Evolutionary conservation across 495 filamentous ascomycete species (phyloP).

Genomic region (Neurospora tetraspora): DNA sequence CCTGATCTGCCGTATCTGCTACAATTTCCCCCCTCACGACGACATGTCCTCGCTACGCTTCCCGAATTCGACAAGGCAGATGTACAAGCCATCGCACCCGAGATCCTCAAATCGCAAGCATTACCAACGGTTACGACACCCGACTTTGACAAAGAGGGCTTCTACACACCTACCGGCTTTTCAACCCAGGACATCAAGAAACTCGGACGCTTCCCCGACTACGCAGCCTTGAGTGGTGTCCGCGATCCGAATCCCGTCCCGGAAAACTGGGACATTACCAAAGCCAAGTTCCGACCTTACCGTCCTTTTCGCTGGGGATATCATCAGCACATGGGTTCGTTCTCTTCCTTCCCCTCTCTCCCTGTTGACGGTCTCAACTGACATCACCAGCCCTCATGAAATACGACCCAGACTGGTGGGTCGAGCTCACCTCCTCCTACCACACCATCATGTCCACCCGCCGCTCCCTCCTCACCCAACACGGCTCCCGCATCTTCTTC

Average conservation of each 20-base stretch:
- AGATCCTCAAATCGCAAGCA: slow-evolving; percentile 5
- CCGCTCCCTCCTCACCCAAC: slow-evolving; percentile 51
- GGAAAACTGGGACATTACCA: slow-evolving; percentile 52
- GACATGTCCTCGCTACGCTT: slow-evolving; percentile 30
- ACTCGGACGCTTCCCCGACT: slow-evolving; percentile 77
- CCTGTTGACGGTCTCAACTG: neutral
- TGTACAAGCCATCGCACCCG: neutral
- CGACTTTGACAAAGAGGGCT: slow-evolving; percentile 4
- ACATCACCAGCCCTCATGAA: slow-evolving; percentile 57
- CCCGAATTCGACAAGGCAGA: slow-evolving; percentile 8
- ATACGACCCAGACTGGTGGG: slow-evolving; percentile 81
- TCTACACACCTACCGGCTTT: slow-evolving; percentile 30
- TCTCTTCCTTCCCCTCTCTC: neutral
- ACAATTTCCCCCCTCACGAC: slow-evolving; percentile 19
- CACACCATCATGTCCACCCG: slow-evolving; percentile 59
- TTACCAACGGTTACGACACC: slow-evolving; percentile 9
- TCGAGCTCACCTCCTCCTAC: slow-evolving; percentile 79
- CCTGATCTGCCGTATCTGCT: slow-evolving; percentile 4
- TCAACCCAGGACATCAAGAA: slow-evolving; percentile 61
- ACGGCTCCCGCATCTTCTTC: slow-evolving; percentile 57
- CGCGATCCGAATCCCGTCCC: slow-evolving; percentile 58
- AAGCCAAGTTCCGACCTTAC: slow-evolving; percentile 58
- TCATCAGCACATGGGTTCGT: slow-evolving; percentile 89
- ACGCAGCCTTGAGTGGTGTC: slow-evolving; percentile 67
- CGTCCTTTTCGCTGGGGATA: slow-evolving; percentile 82